phyloP scores from a whole-genome alignment of 495 filamentous ascomycete genomes.

The Hypoxylon trugodes region DNA sequence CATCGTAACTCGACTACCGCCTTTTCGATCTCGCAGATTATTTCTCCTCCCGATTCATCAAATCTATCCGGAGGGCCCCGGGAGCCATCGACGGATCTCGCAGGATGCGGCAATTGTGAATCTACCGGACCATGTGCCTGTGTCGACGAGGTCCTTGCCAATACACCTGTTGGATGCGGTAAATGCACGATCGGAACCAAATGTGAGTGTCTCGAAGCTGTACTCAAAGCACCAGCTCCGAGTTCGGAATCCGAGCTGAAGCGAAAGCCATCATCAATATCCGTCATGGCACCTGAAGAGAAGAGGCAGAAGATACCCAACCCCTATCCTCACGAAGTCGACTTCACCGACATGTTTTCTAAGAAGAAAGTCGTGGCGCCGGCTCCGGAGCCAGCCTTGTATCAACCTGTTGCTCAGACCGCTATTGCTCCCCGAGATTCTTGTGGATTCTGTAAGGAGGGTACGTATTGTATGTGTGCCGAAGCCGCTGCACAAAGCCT shows the following conservation, averaged over 20 bases:
- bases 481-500: constrained; percentile 67
- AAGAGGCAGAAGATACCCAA: constrained; percentile 55
- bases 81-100: constrained; percentile 39
- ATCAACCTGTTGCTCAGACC: constrained; percentile 40
- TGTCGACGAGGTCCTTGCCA: constrained; percentile 57
- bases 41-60: constrained; percentile 53
- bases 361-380: constrained; percentile 42
- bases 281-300: constrained; percentile 63
- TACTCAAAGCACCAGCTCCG: constrained; percentile 36
- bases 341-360: constrained; percentile 74
- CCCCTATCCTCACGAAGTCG: constrained; percentile 66
- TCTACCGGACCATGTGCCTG: constrained; percentile 61
- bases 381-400: constrained; percentile 29
- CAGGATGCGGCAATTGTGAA: constrained; percentile 62
- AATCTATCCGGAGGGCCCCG: constrained; percentile 31
- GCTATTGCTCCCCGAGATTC: constrained; percentile 60
- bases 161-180: constrained; percentile 64
- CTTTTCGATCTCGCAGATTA: constrained; percentile 59
- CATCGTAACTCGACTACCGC: constrained; percentile 44
- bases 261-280: constrained; percentile 45
- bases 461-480: constrained; percentile 84
- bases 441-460: constrained; percentile 89
- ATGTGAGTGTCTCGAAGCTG: constrained; percentile 75
- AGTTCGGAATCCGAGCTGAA: constrained; percentile 47
- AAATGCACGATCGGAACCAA: constrained; percentile 65